Base-by-base conservation (phyloP, 1,284 basidiomycete species). In the Clitocybe nebularis region DNA sequence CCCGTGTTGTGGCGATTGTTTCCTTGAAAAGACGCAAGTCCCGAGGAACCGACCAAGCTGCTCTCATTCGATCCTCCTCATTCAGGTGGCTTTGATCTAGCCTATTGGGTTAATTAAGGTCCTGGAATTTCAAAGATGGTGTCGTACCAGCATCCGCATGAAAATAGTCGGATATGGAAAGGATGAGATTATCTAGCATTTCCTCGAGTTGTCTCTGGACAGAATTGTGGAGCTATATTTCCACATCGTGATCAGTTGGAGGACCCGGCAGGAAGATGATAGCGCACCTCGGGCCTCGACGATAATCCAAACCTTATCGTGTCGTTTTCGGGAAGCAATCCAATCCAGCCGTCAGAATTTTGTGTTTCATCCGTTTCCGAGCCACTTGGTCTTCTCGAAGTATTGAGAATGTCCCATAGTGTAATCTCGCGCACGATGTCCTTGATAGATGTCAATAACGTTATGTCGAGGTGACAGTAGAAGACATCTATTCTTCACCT, bases 141-240 rank as follows among this genome's bases (percentile, higher is more conserved):
- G 26, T 17, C 33, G 20, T 39, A 46, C 46, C 41, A 28, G 28
- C 37, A 47, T 51, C 46, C 44, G 45, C 50, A 37, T 49, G 39
- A 29, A 54, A 49, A 28, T 48, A 47, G 16, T 52, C 47, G 11
- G 50, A 38, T 5, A 56, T 42, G 2, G 49, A 49, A 10, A 20
- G 11, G n/a, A 50, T 21, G 13, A 50, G 45, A 11, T 43, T 50
- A 11, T 46, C 46, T 24, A 50, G 38, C 20, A 54, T 33, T 13
- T 58, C 51, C 39, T 41, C 28, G 5, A 57, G 43, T 14, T 52
- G 33, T 25, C 37, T 41, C 36, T 44, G 45, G 7, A 36, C 28
- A n/a, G n/a, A n/a, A n/a, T n/a, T n/a, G n/a, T n/a, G n/a, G n/a
- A n/a, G n/a, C n/a, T n/a, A n/a, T n/a, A n/a, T n/a, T n/a, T n/a